These are phyloP conservation scores for Nothomitra cinnamomea DNA, from an alignment of 2,329 filamentous ascomycete species.

Conservation along the genomic window DNA sequence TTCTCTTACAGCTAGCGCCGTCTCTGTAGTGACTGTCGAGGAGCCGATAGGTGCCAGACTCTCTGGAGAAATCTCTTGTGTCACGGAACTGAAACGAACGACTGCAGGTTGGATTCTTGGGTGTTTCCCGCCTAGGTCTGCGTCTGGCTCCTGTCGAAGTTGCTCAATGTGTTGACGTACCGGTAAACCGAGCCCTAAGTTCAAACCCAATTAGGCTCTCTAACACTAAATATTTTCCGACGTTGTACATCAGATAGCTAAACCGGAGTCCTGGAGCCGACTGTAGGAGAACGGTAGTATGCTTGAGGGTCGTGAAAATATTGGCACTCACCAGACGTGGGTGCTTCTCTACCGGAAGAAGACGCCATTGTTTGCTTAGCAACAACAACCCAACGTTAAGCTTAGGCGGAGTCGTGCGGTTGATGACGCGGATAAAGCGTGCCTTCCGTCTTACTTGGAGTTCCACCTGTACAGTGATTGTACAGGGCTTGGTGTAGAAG, in stretches of 20 bases:
- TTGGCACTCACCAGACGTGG: not conserved
- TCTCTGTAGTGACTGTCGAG: not conserved
- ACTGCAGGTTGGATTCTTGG: slow-evolving; percentile 16
- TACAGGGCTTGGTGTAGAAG: too few relatives aligned
- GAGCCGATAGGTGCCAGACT: not conserved
- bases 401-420: not conserved
- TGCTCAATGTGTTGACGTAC: not conserved
- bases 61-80: slow-evolving; percentile 42
- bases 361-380: not conserved
- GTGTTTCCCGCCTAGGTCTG: not conserved
- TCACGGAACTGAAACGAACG: slow-evolving; percentile 55
- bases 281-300: too few relatives aligned
- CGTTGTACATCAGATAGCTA: not conserved
- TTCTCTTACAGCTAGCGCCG: slow-evolving; percentile 19
- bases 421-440: not conserved
- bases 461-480: too few relatives aligned
- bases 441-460: too few relatives aligned
- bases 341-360: not conserved
- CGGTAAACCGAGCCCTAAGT: not conserved
- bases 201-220: not conserved
- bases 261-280: too few relatives aligned
- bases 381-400: not conserved
- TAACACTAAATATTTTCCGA: too few relatives aligned
- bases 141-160: not conserved
- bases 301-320: too few relatives aligned